A percentile compares a stretch with the other conserved stretches of the same genome.
Conservation (phyloP, 2,329 filamentous ascomycete genomes). For the Clonostachys chloroleuca region DNA sequence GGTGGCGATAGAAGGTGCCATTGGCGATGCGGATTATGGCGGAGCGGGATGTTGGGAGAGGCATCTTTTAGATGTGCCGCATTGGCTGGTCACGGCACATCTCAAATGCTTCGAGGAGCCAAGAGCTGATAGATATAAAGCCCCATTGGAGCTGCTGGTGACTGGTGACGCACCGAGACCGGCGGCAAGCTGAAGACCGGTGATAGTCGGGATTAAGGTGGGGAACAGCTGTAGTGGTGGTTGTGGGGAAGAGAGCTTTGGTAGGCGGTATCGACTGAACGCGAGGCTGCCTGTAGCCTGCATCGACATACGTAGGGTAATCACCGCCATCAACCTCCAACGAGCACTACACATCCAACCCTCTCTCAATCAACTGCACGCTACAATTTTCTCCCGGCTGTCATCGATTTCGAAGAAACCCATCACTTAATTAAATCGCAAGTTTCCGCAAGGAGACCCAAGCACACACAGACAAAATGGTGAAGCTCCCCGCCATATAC, state of each 20-base stretch:
- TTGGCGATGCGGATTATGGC: conserved; percentile 67
- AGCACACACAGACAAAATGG: conserved; percentile 36
- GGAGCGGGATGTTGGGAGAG: conserved; percentile 1
- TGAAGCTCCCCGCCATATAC: conserved; percentile 21
- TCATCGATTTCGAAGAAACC: too few relatives aligned
- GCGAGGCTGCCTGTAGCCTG: conserved; percentile 3
- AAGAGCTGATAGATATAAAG: too few relatives aligned
- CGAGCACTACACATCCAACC: too few relatives aligned
- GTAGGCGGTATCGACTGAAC: not conserved
- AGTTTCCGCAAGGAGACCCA: too few relatives aligned
- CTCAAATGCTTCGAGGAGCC: too few relatives aligned
- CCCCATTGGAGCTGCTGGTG: too few relatives aligned
- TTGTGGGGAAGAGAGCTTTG: not conserved
- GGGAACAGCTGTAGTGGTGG: not conserved
- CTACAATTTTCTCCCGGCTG: too few relatives aligned
- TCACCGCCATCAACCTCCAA: too few relatives aligned
- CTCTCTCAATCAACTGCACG: too few relatives aligned
- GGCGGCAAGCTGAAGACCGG: not conserved
- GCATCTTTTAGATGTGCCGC: not conserved
- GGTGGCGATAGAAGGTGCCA: conserved; percentile 78
- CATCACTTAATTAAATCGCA: too few relatives aligned
- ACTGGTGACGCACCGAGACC: not conserved
- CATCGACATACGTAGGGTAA: too few relatives aligned
- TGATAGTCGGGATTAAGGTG: not conserved
- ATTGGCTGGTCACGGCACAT: too few relatives aligned